phyloP scores from a whole-genome alignment of 2,329 filamentous ascomycete genomes.

The Pyrenophora tritici-repentis region DNA sequence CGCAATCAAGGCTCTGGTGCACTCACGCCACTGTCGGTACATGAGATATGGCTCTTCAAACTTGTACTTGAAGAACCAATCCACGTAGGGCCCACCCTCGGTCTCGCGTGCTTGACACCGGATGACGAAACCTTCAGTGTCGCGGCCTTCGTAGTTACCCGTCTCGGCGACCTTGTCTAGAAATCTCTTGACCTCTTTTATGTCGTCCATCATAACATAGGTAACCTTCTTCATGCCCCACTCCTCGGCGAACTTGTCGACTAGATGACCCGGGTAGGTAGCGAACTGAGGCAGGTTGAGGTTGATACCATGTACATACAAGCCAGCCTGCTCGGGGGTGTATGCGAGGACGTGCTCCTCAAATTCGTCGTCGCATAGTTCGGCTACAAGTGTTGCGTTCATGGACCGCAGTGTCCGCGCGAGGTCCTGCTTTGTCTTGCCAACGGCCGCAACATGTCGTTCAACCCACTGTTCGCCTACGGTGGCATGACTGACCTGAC shows the following conservation, averaged over 20 bases:
- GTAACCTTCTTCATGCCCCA: conserved; percentile 96
- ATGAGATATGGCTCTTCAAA: conserved; percentile 98
- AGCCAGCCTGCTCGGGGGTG: conserved; percentile 76
- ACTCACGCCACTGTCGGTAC: conserved; percentile 98
- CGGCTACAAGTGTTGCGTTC: conserved; percentile 93
- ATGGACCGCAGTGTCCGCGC: conserved; percentile 74
- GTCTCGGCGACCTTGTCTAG: conserved; percentile 85
- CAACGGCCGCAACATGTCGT: conserved; percentile 74
- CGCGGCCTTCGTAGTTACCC: conserved; percentile 85
- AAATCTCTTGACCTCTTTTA: conserved; percentile 76
- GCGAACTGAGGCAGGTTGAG: conserved; percentile 90
- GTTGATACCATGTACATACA: conserved; percentile 96
- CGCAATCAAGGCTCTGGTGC: conserved; percentile 84
- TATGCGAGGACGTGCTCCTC: conserved; percentile 97
- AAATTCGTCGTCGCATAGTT: conserved; percentile 93
- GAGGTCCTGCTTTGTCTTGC: conserved; percentile 78
- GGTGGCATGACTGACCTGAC: conserved; percentile 79
- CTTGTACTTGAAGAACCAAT: conserved; percentile 99
- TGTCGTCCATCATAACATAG: conserved; percentile 75
- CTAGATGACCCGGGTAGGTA: conserved; percentile 80
- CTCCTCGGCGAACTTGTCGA: conserved; percentile 84
- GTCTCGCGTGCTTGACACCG: conserved; percentile 73
- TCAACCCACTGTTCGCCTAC: conserved; percentile 84
- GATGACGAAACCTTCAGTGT: conserved; percentile 96
- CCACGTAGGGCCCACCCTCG: conserved; percentile 64